Evolutionary conservation across 2,329 filamentous ascomycete species (phyloP).

Genomic region (Cytospora leucostoma): DNA sequence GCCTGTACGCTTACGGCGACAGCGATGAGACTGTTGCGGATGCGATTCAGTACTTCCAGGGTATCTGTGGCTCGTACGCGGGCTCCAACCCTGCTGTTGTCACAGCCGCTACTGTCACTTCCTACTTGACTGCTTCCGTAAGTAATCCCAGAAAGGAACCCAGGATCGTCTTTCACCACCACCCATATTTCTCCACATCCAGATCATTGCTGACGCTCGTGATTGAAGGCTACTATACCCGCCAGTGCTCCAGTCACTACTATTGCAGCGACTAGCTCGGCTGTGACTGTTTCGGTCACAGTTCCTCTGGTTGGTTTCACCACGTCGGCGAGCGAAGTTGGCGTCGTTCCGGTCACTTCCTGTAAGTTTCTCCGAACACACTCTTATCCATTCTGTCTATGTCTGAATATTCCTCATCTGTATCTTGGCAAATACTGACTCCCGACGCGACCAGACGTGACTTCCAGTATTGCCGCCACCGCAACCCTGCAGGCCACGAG

Average conservation of each 20-base stretch:
- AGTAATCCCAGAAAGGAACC: conserved; percentile 47
- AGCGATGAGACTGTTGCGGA: conserved; percentile 65
- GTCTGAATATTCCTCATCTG: too few relatives aligned
- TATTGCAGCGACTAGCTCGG: conserved; percentile 31
- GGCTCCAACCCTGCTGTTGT: conserved; percentile 81
- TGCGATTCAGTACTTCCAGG: conserved; percentile 83
- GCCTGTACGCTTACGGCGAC: conserved; percentile 75
- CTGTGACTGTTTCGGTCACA: conserved; percentile 45
- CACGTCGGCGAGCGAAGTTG: conserved; percentile 41
- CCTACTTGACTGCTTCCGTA: conserved; percentile 57
- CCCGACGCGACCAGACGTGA: background rate
- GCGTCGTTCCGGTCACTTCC: conserved; percentile 40
- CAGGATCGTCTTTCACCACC: conserved; percentile 50
- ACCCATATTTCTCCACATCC: conserved; percentile 49
- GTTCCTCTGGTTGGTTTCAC: conserved; percentile 57
- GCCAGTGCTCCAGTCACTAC: conserved; percentile 52
- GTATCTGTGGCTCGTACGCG: conserved; percentile 80
- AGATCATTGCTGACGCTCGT: background rate
- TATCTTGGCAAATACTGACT: background rate
- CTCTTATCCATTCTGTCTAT: too few relatives aligned
- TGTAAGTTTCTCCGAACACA: background rate
- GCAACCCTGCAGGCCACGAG: conserved; percentile 32
- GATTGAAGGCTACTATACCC: background rate
- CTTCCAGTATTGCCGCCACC: background rate
- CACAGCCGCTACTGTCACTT: conserved; percentile 67